Conservation (phyloP, 306 rosid genomes). For the Vigna trinervia region DNA sequence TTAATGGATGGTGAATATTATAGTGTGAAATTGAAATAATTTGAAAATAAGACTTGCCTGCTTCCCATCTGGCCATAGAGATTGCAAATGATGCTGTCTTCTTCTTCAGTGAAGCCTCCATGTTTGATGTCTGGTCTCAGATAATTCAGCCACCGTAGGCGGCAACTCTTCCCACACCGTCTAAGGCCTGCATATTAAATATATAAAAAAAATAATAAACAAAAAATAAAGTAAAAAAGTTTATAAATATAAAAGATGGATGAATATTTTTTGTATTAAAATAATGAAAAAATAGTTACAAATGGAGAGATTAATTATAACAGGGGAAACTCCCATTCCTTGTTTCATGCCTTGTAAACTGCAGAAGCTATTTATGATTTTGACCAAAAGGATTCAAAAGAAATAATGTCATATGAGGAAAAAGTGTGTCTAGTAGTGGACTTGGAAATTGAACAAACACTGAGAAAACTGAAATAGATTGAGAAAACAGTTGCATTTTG, state of each 20-base stretch:
- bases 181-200: constrained; percentile 58
- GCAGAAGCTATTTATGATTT: constrained; percentile 5
- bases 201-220: not conserved
- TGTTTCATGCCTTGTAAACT: not conserved
- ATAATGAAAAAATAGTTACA: too few relatives aligned
- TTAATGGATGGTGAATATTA: not conserved
- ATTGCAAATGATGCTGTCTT: constrained; percentile 66
- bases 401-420: not conserved
- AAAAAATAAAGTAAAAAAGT: not conserved
- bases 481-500: constrained; percentile 7
- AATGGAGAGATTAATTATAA: not conserved
- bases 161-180: constrained; percentile 95
- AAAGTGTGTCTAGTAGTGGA: constrained; percentile 6
- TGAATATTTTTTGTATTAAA: too few relatives aligned
- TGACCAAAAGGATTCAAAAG: not conserved
- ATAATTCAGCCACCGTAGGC: constrained; percentile 88
- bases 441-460: constrained; percentile 35
- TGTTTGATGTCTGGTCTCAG: constrained; percentile 90
- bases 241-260: too few relatives aligned
- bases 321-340: not conserved
- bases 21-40: not conserved
- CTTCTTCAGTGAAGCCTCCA: constrained; percentile 87
- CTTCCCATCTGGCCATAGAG: constrained; percentile 82
- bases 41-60: constrained; percentile 53
- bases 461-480: not conserved